Conservation (phyloP, 225 moss, liverwort and hornwort genomes). For the Sphagnum tenellum region DNA sequence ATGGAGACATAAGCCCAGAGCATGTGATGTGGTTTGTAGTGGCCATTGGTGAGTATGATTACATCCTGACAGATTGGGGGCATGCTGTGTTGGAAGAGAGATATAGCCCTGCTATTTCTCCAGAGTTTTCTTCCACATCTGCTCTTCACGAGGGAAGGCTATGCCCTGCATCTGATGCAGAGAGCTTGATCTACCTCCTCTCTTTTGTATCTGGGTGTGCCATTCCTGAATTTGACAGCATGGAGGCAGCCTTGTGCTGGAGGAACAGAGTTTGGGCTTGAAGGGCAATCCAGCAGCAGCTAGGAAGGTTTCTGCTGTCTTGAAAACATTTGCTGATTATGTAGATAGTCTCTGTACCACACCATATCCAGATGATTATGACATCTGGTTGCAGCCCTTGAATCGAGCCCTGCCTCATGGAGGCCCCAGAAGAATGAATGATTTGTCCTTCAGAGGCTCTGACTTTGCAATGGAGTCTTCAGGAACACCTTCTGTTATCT, state of each 20-base stretch:
- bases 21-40: constrained; percentile 90
- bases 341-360: constrained; percentile 95
- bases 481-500: constrained; percentile 76
- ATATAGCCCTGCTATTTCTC: constrained; percentile 84
- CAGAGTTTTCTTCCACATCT: constrained; percentile 87
- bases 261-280: constrained; percentile 86
- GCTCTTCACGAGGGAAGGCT: constrained; percentile 91
- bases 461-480: constrained; percentile 89
- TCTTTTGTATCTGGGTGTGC: constrained; percentile 82
- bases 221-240: constrained; percentile 88
- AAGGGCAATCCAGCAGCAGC: constrained; percentile 90
- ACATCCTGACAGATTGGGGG: constrained; percentile 89
- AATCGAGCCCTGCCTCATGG: constrained; percentile 71
- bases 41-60: constrained; percentile 83
- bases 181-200: constrained; percentile 90
- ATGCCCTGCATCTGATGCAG: constrained; percentile 92
- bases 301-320: constrained; percentile 89
- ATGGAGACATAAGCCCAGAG: constrained; percentile 95
- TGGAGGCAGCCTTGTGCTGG: constrained; percentile 98
- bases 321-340: constrained; percentile 97
- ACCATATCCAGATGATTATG: constrained; percentile 96
- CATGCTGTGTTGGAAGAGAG: constrained; percentile 92
- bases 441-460: constrained; percentile 68
- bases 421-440: constrained; percentile 69
- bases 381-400: constrained; percentile 88